These are phyloP conservation scores for Candida boidinii DNA, from an alignment of 805 yeast genomes.

Conservation along the genomic window DNA sequence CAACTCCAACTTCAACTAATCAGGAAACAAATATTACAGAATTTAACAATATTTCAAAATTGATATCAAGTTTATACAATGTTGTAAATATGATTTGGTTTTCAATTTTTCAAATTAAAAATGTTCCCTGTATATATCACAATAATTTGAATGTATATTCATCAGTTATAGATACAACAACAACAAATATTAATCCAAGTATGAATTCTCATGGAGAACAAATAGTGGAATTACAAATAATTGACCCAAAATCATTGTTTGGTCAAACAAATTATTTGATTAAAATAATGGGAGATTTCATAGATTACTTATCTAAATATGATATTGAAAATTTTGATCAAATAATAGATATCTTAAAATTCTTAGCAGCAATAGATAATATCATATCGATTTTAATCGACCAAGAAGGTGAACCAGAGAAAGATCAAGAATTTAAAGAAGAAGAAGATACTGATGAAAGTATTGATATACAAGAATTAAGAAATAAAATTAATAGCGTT, in stretches of 20 bases:
- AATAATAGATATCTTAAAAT: conserved; percentile 12
- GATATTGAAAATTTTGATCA: conserved; percentile 13
- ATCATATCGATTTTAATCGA: conserved; percentile 22
- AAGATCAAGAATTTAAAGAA: too few relatives aligned
- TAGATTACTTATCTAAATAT: conserved; percentile 47
- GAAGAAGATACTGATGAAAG: too few relatives aligned
- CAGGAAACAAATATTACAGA: background rate
- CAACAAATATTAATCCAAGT: background rate
- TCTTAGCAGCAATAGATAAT: conserved; percentile 22
- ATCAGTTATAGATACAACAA: background rate
- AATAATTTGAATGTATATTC: conserved; percentile 6
- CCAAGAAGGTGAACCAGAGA: too few relatives aligned
- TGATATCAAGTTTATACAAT: conserved; percentile 36
- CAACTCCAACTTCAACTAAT: conserved; percentile 1
- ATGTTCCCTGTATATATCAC: conserved; percentile 21
- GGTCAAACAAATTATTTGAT: conserved; percentile 61
- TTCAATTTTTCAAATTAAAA: conserved; percentile 33
- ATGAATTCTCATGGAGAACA: background rate
- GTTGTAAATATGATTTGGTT: conserved; percentile 55
- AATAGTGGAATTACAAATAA: conserved; percentile 6
- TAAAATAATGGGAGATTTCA: conserved; percentile 55
- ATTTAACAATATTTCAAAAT: conserved; percentile 18
- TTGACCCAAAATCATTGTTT: conserved; percentile 20
- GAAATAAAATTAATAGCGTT: background rate
- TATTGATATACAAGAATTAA: background rate